Evolutionary conservation across 768 basidiomycete species (phyloP).

Genomic region (Jaapia argillacea): DNA sequence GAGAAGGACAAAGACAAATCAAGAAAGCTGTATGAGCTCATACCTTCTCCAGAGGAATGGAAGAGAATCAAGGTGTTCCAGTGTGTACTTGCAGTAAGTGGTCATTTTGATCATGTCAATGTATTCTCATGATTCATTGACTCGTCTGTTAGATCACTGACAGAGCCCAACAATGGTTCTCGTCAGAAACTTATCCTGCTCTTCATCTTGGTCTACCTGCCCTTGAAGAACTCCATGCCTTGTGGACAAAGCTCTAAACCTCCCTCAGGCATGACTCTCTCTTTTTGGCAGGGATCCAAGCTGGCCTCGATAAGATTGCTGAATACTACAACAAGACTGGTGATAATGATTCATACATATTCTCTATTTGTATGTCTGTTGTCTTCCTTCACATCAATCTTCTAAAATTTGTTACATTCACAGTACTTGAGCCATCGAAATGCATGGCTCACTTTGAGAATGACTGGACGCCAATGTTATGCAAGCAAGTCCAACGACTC

Average conservation of each 20-base stretch:
- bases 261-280: slow-evolving; percentile 8
- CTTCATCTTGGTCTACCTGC: slow-evolving; percentile 20
- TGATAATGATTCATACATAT: slow-evolving; percentile 20
- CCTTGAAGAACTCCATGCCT: slow-evolving; percentile 17
- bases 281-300: slow-evolving; percentile 15
- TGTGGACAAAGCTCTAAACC: slow-evolving; percentile 10
- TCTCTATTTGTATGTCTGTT: slow-evolving; percentile 21
- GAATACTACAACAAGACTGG: slow-evolving; percentile 24
- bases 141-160: slow-evolving; percentile 16
- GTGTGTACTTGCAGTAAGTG: slow-evolving; percentile 12
- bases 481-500: background rate
- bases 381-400: no score
- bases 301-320: slow-evolving; percentile 20
- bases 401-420: background rate
- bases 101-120: background rate
- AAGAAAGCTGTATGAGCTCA: slow-evolving; percentile 8
- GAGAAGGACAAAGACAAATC: slow-evolving; percentile 12
- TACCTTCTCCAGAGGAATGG: slow-evolving; percentile 16
- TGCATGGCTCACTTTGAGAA: slow-evolving; percentile 10
- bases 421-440: slow-evolving; percentile 11
- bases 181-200: slow-evolving; percentile 14
- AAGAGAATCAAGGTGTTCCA: slow-evolving; percentile 9
- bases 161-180: slow-evolving; percentile 21
- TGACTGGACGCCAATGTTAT: slow-evolving; percentile 6
- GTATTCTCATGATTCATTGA: background rate